A percentile compares a stretch with the other conserved stretches of the same genome.
These are phyloP conservation scores for Closterium sp. DNA, from an alignment of 139 green algal species.

Conservation along the genomic window DNA sequence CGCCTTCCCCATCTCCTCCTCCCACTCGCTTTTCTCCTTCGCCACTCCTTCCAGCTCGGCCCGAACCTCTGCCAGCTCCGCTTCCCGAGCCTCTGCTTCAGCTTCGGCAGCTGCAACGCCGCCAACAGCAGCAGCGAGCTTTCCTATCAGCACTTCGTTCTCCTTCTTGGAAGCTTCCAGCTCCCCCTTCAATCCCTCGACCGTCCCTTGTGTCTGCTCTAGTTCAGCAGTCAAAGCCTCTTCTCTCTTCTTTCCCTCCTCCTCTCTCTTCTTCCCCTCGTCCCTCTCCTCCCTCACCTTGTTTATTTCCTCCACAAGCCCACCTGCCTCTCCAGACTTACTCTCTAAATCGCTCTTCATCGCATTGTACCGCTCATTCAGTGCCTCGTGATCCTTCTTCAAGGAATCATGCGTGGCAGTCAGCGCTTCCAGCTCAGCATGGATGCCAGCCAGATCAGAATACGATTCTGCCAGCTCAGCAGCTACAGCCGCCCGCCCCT, in stretches of 20 bases:
- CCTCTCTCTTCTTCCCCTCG: slow-evolving; percentile 1
- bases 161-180: background rate
- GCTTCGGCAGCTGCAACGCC: background rate
- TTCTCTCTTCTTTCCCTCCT: background rate
- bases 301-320: background rate
- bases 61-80: background rate
- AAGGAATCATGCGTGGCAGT: background rate
- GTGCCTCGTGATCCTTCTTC: background rate
- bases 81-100: background rate
- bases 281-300: slow-evolving; percentile 9
- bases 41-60: background rate
- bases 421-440: background rate
- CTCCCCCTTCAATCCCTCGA: background rate
- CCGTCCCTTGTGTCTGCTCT: background rate
- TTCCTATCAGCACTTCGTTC: background rate
- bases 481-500: background rate
- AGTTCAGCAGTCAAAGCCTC: background rate
- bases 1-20: background rate
- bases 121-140: background rate
- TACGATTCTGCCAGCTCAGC: background rate
- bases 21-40: no score
- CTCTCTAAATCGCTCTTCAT: background rate
- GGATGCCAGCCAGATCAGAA: background rate
- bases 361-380: background rate
- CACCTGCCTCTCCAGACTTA: background rate